Evolutionary conservation across 768 basidiomycete genomes (phyloP).

Genomic region (Mycena belliarum): DNA sequence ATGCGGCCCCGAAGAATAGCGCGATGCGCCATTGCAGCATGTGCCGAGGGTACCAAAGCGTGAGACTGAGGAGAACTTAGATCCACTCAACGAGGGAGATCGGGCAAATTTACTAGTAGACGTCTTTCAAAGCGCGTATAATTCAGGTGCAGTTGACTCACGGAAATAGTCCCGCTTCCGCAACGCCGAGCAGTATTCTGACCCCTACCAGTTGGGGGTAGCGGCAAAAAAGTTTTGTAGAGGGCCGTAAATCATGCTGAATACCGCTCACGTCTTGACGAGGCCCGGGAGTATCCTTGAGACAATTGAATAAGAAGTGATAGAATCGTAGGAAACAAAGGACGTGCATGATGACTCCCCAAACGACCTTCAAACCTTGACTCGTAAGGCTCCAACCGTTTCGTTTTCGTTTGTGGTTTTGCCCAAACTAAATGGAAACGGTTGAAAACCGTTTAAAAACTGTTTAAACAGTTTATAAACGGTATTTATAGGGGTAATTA

Average conservation of each 20-base stretch:
- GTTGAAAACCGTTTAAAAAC: too few species aligned
- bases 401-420: too few species aligned
- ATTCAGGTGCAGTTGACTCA: not conserved
- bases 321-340: not conserved
- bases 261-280: conserved; percentile 55
- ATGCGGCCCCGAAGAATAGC: conserved; percentile 66
- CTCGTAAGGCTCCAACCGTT: too few species aligned
- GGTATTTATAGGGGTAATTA: too few species aligned
- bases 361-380: conserved; percentile 53
- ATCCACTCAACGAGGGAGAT: not conserved
- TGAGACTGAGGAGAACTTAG: conserved; percentile 41
- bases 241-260: not conserved
- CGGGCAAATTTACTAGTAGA: conserved; percentile 64
- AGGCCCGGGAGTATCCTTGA: conserved; percentile 61
- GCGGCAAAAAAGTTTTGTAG: conserved; percentile 36
- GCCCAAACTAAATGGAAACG: too few species aligned
- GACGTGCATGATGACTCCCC: conserved; percentile 63
- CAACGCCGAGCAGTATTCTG: conserved; percentile 60
- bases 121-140: conserved; percentile 58
- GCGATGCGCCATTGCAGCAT: conserved; percentile 60
- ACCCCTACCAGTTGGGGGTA: conserved; percentile 62
- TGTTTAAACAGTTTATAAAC: too few species aligned
- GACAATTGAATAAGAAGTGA: not conserved
- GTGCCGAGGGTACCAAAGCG: conserved; percentile 69
- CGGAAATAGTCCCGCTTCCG: conserved; percentile 74